Evolutionary conservation across 1,284 basidiomycete genomes (phyloP).

Genomic region (Trametes sp.): DNA sequence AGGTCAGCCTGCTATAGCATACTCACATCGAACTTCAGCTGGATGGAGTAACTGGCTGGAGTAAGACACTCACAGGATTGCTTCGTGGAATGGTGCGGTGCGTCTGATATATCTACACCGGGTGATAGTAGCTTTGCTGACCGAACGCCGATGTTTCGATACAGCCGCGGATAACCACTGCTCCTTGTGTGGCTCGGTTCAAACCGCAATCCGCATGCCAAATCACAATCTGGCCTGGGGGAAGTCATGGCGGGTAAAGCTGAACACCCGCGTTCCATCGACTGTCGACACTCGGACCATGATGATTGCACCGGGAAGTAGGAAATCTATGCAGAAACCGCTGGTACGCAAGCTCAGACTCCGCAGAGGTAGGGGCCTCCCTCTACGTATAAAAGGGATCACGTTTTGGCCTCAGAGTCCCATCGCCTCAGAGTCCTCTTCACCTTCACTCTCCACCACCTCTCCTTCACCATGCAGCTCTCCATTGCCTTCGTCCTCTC

Average conservation of each 20-base stretch:
- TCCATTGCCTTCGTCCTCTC: constrained; percentile 24
- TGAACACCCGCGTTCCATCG: background rate
- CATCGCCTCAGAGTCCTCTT: background rate
- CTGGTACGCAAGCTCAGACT: background rate
- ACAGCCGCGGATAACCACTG: too few relatives aligned
- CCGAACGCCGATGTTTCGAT: background rate
- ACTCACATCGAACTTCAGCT: too few relatives aligned
- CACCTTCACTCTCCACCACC: background rate
- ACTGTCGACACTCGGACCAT: too few relatives aligned
- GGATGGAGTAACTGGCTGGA: too few relatives aligned
- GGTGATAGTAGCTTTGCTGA: background rate
- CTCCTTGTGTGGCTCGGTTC: background rate
- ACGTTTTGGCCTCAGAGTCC: background rate
- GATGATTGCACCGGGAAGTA: background rate
- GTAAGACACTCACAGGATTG: too few relatives aligned
- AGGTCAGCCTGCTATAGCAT: too few relatives aligned
- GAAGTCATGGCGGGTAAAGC: background rate
- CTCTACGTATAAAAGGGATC: background rate
- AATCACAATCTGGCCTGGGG: background rate
- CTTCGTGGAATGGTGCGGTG: background rate
- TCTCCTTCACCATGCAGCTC: constrained; percentile 27
- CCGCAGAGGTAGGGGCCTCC: background rate
- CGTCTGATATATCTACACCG: background rate
- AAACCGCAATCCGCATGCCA: background rate
- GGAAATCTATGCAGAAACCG: background rate